Evolutionary conservation across 2,329 filamentous ascomycete genomes (phyloP), one percentile per base, ranked within the genome.

Genomic region (Pseudogymnoascus sp.): DNA sequence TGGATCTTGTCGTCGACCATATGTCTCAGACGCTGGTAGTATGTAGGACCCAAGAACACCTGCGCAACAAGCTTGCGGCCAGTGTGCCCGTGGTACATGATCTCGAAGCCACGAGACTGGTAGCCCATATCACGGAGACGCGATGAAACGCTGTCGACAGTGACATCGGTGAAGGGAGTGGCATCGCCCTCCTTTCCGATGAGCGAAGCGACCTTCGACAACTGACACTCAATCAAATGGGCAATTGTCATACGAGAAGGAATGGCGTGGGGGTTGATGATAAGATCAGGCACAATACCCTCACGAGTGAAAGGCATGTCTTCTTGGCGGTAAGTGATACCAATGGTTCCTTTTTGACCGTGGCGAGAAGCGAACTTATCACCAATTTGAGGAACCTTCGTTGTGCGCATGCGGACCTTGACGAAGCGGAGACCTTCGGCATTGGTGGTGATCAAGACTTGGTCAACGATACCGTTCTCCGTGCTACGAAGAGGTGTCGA

Each of bases 1-100:
- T 99, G 94, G 69, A 99, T 99, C 83, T 99, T 99, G 81, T 99
- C 94, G 74, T 99, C 94, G 68, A 99, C 95, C 95, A 99, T 99
- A 78, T 99, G 95, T 66, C 94, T 88, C 63, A 99, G 84, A 75
- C 95, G 91, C 77, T 99, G 94, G 78, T 99, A 99, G 79, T 99
- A 99, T 1, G 94, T 99, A 0, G 94, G 94, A 7, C 94, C 94
- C 62, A 99, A 84, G 84, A 99, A 99, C 61, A 97, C 88, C 75
- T 99, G 94, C 0, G 92, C 90, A 47, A 91, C 87, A 66, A 97
- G 80, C 80, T 99, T 99, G 68, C 87, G 86, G 59, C 94, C 94
- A 4, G 94, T 99, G 76, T 99, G 92, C 3, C 95, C 94, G 72
- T 99, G 96, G 78, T 97, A 99, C 91, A 99, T 93, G 73, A 97